Percentiles rank a stretch among this genome's conserved stretches.
These are phyloP conservation scores for Conringia planisiliqua DNA, from an alignment of 345 rosid species.

Conservation along the genomic window DNA sequence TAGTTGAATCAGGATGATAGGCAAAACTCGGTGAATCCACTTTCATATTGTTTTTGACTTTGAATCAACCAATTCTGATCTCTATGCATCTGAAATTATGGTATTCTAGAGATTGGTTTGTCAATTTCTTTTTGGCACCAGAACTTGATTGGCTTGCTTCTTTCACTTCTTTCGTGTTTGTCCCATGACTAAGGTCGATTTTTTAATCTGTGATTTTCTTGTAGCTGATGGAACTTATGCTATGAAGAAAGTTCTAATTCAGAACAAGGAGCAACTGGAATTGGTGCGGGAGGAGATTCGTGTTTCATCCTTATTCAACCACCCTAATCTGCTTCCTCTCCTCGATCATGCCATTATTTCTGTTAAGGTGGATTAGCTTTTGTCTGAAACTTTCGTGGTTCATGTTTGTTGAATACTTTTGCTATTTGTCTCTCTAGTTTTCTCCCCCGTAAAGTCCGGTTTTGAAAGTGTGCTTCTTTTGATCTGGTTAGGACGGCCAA, in stretches of 20 bases:
- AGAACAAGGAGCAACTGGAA: constrained; percentile 79
- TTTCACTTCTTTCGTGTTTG: not conserved
- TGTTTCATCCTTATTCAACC: constrained; percentile 84
- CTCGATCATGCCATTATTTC: constrained; percentile 93
- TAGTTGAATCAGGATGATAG: not conserved
- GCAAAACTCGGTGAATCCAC: not conserved
- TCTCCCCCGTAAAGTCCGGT: not conserved
- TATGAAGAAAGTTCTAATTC: constrained; percentile 95
- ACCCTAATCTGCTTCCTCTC: constrained; percentile 87
- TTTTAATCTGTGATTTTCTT: not conserved
- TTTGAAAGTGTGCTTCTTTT: constrained; percentile 21
- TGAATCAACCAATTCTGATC: not conserved
- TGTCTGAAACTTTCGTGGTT: not conserved
- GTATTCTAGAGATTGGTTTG: not conserved
- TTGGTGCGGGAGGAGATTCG: constrained; percentile 92
- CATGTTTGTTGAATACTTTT: not conserved
- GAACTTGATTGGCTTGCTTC: not conserved
- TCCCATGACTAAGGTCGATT: not conserved
- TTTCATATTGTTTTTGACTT: not conserved
- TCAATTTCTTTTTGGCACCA: not conserved
- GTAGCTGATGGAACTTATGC: constrained; percentile 93
- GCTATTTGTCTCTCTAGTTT: not conserved
- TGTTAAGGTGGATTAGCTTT: constrained; percentile 56
- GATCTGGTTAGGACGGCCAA: constrained; percentile 55
- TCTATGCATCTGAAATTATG: not conserved